These are phyloP conservation scores for Ceratocystis diversiconidia DNA, from an alignment of 2,329 filamentous ascomycete genomes.

Conservation along the genomic window DNA sequence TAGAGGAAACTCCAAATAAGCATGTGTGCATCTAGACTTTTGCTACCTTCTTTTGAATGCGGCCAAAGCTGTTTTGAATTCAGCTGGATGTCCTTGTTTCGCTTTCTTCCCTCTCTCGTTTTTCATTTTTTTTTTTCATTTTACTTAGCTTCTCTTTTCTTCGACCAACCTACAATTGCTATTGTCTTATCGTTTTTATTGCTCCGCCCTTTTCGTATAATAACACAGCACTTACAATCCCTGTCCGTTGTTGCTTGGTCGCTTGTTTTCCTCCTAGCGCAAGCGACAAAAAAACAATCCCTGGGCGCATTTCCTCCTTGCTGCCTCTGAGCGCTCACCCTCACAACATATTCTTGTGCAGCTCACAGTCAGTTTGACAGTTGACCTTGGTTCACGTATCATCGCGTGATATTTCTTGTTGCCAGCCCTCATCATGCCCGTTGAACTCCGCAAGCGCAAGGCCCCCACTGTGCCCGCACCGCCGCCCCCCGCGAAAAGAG, in stretches of 20 bases:
- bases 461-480: constrained; percentile 34
- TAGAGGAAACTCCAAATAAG: constrained; percentile 9
- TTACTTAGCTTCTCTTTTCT: neutral
- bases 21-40: constrained; percentile 16
- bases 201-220: neutral
- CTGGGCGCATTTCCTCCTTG: constrained; percentile 19
- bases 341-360: neutral
- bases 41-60: constrained; percentile 12
- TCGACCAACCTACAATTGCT: neutral
- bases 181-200: neutral
- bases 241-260: constrained; percentile 4
- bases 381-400: neutral
- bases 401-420: constrained; percentile 2
- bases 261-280: constrained; percentile 19
- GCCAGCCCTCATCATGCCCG: constrained; percentile 33
- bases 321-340: neutral
- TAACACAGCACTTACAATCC: neutral
- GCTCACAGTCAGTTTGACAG: neutral
- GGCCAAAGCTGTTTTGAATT: neutral
- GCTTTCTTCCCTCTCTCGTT: neutral
- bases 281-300: constrained; percentile 15
- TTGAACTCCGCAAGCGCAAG: constrained; percentile 48
- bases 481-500: constrained; percentile 28
- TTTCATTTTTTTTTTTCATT: constrained; percentile 13
- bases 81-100: constrained; percentile 12